A percentile compares a stretch with the other conserved stretches of the same genome.
These are phyloP conservation scores for Fusarium anthophilum DNA, from an alignment of 2,329 filamentous ascomycete genomes.

Conservation along the genomic window DNA sequence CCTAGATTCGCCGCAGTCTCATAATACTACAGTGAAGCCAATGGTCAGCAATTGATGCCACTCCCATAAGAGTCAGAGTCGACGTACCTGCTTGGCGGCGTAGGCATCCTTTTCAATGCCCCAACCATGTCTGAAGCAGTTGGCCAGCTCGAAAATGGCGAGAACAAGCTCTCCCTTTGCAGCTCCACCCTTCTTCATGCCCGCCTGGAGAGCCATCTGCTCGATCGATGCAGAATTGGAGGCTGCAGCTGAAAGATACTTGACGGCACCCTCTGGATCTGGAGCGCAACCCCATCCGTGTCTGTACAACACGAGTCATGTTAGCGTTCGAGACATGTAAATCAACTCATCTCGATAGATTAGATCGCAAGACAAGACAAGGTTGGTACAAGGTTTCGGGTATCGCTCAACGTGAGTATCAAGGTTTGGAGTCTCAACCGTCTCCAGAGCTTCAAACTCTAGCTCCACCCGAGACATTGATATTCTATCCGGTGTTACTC, in stretches of 20 bases:
- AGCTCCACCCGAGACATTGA: constrained; percentile 23
- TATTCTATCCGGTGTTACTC: constrained; percentile 29
- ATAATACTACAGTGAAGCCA: constrained; percentile 74
- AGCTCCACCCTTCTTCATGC: constrained; percentile 90
- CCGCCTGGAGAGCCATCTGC: constrained; percentile 82
- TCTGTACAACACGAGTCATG: constrained; percentile 54
- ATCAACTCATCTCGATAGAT: neutral
- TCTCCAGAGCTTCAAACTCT: constrained; percentile 14
- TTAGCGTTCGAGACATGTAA: constrained; percentile 28
- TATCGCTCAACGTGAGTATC: neutral
- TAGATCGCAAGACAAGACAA: neutral
- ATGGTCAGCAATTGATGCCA: constrained; percentile 12
- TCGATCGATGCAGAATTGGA: constrained; percentile 91
- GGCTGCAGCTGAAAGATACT: constrained; percentile 87
- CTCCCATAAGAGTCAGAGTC: neutral
- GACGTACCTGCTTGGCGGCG: constrained; percentile 75
- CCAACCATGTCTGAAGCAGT: constrained; percentile 95
- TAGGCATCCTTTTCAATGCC: constrained; percentile 86
- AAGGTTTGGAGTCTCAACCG: constrained; percentile 15
- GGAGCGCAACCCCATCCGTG: constrained; percentile 92
- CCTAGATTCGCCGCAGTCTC: constrained; percentile 97
- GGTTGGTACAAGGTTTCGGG: neutral
- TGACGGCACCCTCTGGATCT: constrained; percentile 77
- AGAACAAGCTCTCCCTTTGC: constrained; percentile 97
- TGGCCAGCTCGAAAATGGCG: constrained; percentile 94